Base-by-base conservation (phyloP, 345 rosid species). In the Orychophragmus violaceus region DNA sequence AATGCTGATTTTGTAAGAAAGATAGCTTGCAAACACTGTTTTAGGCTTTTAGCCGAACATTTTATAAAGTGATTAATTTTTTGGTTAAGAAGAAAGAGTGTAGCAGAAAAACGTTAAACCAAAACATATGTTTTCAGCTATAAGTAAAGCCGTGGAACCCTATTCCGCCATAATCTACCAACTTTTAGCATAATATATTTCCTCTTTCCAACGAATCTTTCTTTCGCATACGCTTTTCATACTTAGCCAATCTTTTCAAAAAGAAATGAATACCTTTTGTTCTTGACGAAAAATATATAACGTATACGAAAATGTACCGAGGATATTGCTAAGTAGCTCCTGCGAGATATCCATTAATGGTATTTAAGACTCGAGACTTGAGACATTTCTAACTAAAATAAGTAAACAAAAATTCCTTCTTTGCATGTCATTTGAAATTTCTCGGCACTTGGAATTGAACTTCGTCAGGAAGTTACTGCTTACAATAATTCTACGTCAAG, bases 111-210 rank as follows among this genome's bases (percentile, higher is more conserved):
- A n/a, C 3, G 37, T 5, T 33, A 50, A 51, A 19, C 59, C 59
- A 29, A 16, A 55, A 57, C 33, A 59, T 58, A 68, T 23, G 72
- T 69, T 60, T 59, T 69, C 32, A 59, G 59, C 11, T 36, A 36
- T 27, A 39, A 69, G 44, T 27, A 60, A n/a, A 51, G 10, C 52
- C 60, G 49, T 22, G 3, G 29, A 68, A 59, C 50, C 65, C 1
- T 25, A 50, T 59, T 69, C 32, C 24, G 60, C 74, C 74, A 69
- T 29, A 59, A 36, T 69, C 48, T 50, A 27, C 74, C 74, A 69
- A 59, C 28, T 41, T n/a, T n/a, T 69, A 59, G 45, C 45, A 7
- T 24, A 57, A 45, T 10, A 54, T 28, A 9, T 21, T 41, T 41
- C 71, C 16, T 42, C 18, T 42, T 66, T 12, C 54, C 29, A 42